Evolutionary conservation across 176 grass and related monocot species (phyloP), one percentile per base, ranked within the genome.

Genomic region (Cenchrus americanus): DNA sequence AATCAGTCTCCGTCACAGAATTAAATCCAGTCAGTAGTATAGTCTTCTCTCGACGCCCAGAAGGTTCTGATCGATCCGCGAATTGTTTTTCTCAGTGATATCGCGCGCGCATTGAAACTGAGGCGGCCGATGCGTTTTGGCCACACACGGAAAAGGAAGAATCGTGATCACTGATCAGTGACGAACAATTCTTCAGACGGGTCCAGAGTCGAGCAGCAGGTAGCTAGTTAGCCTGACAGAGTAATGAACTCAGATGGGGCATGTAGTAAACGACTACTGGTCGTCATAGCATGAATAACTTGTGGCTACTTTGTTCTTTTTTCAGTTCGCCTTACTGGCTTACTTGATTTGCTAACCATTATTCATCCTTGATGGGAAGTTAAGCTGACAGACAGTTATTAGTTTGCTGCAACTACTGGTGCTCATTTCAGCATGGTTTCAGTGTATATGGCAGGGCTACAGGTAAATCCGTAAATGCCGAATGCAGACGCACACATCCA

Each of bases 1-100:
- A 73, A 62, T 18, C 3, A 22, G 14, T 83, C 19, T 6, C 23
- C 37, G 3, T 83, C 9, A 15, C 9, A 15, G 7, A 17, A 75
- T 75, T 54, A 55, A 55, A 55, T 75, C 27, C 50, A 73, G 27
- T 2, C 27, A 30, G 27, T 30, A 30, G n/a, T 2, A 14, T 11
- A 54, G 17, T 74, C 30, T 54, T 61, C 34, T 71, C 8, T n/a
- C 8, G 41, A 61, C 47, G 85, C 81, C 81, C 69, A 77, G 69
- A 80, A 55, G 81, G 17, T 37, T 80, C 64, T 12, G 69, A 47
- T 61, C 48, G 69, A 47, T 61, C 48, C 19, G 66, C 32, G 60
- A 87, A 23, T 37, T 37, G 69, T 5, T 37, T 74, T 23, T n/a
- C 51, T 42, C 37, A 71, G 17, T 30, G 8, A 19, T 14, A 57